Evolutionary conservation across 2,329 filamentous ascomycete species (phyloP).

Genomic region (Aspergillus unguis): DNA sequence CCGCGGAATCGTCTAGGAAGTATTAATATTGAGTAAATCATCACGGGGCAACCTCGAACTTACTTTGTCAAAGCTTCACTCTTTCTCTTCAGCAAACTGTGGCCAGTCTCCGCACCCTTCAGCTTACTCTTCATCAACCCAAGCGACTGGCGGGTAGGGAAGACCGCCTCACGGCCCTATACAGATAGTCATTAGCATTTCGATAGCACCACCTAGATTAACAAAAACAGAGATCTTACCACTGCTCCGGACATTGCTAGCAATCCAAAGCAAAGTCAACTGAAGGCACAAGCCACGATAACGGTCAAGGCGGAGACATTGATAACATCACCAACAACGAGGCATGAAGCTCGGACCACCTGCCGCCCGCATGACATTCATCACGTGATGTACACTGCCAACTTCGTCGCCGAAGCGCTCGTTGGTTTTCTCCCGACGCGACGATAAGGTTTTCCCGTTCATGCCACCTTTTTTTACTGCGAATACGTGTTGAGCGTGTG

Average conservation of each 20-base stretch:
- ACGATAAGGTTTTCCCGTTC: constrained; percentile 28
- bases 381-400: constrained; percentile 27
- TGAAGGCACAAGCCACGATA: constrained; percentile 16
- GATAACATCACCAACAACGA: constrained; percentile 26
- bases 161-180: constrained; percentile 92
- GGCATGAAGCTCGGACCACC: constrained; percentile 21
- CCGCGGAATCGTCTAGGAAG: constrained; percentile 76
- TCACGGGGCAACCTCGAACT: constrained; percentile 24
- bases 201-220: constrained; percentile 8
- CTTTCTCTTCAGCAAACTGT: constrained; percentile 94
- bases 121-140: constrained; percentile 97
- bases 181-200: constrained; percentile 8
- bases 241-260: constrained; percentile 36
- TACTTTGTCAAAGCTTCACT: constrained; percentile 98
- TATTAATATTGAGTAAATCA: constrained; percentile 18
- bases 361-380: constrained; percentile 18
- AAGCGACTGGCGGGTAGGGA: constrained; percentile 94
- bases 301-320: constrained; percentile 11
- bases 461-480: constrained; percentile 24
- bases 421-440: constrained; percentile 19
- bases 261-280: constrained; percentile 6
- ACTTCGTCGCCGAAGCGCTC: constrained; percentile 27
- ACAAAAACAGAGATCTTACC: constrained; percentile 15
- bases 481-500: constrained; percentile 29
- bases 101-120: constrained; percentile 86